Evolutionary conservation across 2,329 filamentous ascomycete species (phyloP), one percentile per base, ranked within the genome.

Genomic region (Sclerotinia borealis): DNA sequence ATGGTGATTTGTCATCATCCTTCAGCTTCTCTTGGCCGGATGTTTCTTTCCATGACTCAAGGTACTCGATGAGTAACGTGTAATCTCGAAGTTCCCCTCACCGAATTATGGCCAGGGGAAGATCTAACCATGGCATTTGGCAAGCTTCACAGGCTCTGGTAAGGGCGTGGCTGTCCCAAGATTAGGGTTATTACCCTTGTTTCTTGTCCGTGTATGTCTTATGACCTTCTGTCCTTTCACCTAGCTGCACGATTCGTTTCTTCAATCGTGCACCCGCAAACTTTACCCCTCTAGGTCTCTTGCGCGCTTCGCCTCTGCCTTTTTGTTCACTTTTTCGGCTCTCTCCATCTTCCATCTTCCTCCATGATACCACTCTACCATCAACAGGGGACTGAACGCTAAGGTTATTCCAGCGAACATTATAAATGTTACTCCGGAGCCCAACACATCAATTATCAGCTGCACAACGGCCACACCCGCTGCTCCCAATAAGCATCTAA

Each of bases 401-500:
- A 61, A n/a, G 13, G 41, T 64, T 3, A 61, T 29, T 19, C 45
- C 58, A 22, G 58, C 29, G 4, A 51, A 55, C 8, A 64, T 55
- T 13, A 43, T 22, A 13, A 39, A 64, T 10, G 63, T 52, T n/a
- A 27, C 25, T 8, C 63, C 63, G 25, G 59, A 45, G 10, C 59
- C 63, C 19, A 62, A 25, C 22, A 22, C 29, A 36, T 64, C 50
- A 27, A 64, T 34, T 17, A 64, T 41, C 17, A 29, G 8, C 45
- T 62, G 59, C 39, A 64, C 54, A 22, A 34, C 54, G 10, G 50
- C 60, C n/a, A 59, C 39, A 22, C 59, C 59, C 15, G 49, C 61
- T 13, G 64, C 65, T 31, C 45, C 65, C 4, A 67, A 15, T 9
- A 61, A 45, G 27, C 64, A 67, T 36, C 65, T 62, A 8, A 43